phyloP scores from a whole-genome alignment of 2,329 filamentous ascomycete genomes.

The Cladosporium sp. region DNA sequence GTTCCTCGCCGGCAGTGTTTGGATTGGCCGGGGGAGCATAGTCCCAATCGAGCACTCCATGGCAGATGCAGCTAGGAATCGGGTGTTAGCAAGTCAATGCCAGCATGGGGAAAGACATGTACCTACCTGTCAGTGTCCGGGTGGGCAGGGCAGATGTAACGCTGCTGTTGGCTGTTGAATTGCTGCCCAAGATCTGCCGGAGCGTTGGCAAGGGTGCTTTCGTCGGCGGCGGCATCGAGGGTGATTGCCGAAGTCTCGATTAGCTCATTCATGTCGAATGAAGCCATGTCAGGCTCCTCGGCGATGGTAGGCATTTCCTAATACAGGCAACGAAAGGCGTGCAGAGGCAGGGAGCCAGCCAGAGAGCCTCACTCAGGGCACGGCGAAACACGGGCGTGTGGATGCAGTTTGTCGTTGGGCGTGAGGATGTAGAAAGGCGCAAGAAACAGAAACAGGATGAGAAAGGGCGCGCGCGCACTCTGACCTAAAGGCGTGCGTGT shows the following conservation, averaged over 20 bases:
- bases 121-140: conserved; percentile 11
- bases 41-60: conserved; percentile 18
- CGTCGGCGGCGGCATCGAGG: neutral
- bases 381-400: no score
- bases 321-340: conserved; percentile 4
- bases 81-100: no score
- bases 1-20: conserved; percentile 14
- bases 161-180: neutral
- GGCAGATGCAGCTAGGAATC: conserved; percentile 17
- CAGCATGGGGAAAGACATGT: neutral
- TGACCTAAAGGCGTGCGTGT: conserved; percentile 4
- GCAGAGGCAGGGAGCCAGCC: neutral
- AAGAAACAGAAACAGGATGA: conserved; percentile 14
- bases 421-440: conserved; percentile 16
- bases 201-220: conserved; percentile 8
- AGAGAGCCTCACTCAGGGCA: neutral
- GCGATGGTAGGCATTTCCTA: conserved; percentile 16
- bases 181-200: conserved; percentile 2
- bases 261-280: conserved; percentile 12
- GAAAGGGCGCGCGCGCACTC: conserved; percentile 6
- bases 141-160: conserved; percentile 15
- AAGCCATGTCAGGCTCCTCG: conserved; percentile 14
- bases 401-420: no score
- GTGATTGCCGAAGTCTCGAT: neutral
- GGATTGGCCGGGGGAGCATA: conserved; percentile 4